Evolutionary conservation across 192 early-diverging fungal genomes (phyloP), one percentile per base, ranked within the genome.

Genomic region (Irineochytrium annulatum): DNA sequence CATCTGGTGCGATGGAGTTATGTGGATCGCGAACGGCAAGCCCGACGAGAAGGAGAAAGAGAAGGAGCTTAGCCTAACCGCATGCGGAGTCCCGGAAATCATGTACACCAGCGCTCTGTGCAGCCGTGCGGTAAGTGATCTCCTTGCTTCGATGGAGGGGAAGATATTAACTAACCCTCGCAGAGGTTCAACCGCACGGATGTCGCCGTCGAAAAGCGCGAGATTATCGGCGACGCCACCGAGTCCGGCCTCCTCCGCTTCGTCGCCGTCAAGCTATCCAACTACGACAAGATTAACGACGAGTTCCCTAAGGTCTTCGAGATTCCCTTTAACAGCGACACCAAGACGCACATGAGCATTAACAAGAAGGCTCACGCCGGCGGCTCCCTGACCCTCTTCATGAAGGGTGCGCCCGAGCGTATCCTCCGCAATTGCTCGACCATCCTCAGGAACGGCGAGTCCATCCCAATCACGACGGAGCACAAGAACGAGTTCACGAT

Each of bases 311-410:
- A 94, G 73, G 87, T 93, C 55, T 91, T 95, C 73, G 95, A 97
- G 75, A 82, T 95, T 19, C 93, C 95, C 2, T 95, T 97, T 80
- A 94, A 87, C 75, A 91, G 88, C 24, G 87, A 91, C 35, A 95
- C 86, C 71, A 97, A 97, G 66, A 89, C 81, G 82, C 88, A 89
- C 60, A 77, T 95, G 68, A 85, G 91, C 17, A 89, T 97, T 57
- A 90, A 95, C 66, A 69, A 75, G 34, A 91, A 90, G 70, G 67
- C 72, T 29, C 90, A 92, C 63, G 57, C 70, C 20, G 64, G 66
- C 27, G 90, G 90, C 16, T 70, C 77, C 2, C 73, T 90, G 52
- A 93, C 90, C 1, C 73, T 96, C 27, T 82, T 86, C 70, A 83
- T 95, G 33, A 82, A 79, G 62, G 95, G 95, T 30, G 95, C 95